Percentiles rank a stretch among this genome's conserved stretches.
phyloP scores from a whole-genome alignment of 139 green algal genomes.

The Eudorina sp. region DNA sequence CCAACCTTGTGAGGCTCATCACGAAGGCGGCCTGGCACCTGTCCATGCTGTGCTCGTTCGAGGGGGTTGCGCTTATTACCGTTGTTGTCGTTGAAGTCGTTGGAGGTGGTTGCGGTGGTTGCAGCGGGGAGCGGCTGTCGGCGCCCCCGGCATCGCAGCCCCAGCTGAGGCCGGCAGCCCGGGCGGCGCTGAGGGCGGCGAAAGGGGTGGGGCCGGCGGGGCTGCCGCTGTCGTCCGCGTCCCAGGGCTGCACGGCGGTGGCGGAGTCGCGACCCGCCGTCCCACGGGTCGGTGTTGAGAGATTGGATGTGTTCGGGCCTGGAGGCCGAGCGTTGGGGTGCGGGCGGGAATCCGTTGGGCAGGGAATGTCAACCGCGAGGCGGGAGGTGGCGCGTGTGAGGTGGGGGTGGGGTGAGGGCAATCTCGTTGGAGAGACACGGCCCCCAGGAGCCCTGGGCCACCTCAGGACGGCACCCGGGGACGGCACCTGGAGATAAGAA shows the following conservation, averaged over 20 bases:
- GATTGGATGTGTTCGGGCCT: not conserved
- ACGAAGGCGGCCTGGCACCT: not conserved
- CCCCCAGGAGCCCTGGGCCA: too few species aligned
- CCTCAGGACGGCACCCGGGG: too few species aligned
- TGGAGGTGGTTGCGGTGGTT: not conserved
- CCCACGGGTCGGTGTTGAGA: not conserved
- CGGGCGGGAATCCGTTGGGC: not conserved
- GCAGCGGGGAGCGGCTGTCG: not conserved
- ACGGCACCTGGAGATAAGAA: too few species aligned
- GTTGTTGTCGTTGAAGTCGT: not conserved
- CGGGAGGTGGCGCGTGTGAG: not conserved
- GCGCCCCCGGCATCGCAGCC: too few species aligned
- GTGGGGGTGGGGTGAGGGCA: not conserved
- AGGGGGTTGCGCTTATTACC: not conserved
- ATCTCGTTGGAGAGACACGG: not conserved
- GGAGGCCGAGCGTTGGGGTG: not conserved
- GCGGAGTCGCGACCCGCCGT: too few species aligned
- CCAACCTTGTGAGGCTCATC: not conserved
- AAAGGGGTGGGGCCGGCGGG: not conserved
- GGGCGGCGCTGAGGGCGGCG: not conserved
- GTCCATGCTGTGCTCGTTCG: not conserved
- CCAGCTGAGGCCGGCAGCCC: too few species aligned
- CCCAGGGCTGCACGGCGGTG: not conserved
- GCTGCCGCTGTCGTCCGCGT: not conserved
- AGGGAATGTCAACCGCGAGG: not conserved